These are phyloP conservation scores for Cordyceps farinosa DNA, from an alignment of 2,329 filamentous ascomycete genomes.

Conservation along the genomic window DNA sequence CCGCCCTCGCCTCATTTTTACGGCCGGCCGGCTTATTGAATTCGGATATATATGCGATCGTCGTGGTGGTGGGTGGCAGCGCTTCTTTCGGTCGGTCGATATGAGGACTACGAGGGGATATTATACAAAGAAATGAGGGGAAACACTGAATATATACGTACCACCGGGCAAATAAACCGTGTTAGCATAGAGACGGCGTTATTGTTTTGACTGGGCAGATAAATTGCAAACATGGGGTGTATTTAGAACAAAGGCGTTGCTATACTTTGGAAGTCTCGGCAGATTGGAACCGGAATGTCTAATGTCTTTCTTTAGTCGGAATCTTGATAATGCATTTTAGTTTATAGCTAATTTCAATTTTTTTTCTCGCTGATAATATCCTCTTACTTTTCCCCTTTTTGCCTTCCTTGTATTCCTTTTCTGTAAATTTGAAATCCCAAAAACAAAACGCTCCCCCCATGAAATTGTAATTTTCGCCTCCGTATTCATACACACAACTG, in stretches of 20 bases:
- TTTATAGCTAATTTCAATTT: slow-evolving; percentile 10
- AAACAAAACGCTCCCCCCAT: slow-evolving; percentile 11
- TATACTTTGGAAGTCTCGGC: not conserved
- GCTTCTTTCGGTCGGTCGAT: too few species aligned
- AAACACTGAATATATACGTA: too few species aligned
- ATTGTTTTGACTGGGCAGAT: not conserved
- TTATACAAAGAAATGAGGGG: not conserved
- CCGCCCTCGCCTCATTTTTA: slow-evolving; percentile 22
- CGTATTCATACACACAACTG: slow-evolving; percentile 14
- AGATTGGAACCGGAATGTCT: not conserved
- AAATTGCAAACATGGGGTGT: not conserved
- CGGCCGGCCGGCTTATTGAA: not conserved
- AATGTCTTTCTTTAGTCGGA: not conserved
- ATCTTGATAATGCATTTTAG: not conserved
- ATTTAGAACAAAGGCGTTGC: not conserved
- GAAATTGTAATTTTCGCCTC: slow-evolving; percentile 3
- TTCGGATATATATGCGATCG: too few species aligned
- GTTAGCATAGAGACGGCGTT: slow-evolving; percentile 21
- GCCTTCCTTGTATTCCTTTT: not conserved
- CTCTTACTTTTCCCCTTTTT: not conserved
- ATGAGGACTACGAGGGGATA: too few species aligned
- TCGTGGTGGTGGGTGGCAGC: too few species aligned
- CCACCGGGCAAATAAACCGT: not conserved
- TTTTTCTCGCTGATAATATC: not conserved
- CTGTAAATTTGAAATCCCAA: slow-evolving; percentile 1